Evolutionary conservation across 2,329 filamentous ascomycete genomes (phyloP).

Genomic region (Orbilia javanica): DNA sequence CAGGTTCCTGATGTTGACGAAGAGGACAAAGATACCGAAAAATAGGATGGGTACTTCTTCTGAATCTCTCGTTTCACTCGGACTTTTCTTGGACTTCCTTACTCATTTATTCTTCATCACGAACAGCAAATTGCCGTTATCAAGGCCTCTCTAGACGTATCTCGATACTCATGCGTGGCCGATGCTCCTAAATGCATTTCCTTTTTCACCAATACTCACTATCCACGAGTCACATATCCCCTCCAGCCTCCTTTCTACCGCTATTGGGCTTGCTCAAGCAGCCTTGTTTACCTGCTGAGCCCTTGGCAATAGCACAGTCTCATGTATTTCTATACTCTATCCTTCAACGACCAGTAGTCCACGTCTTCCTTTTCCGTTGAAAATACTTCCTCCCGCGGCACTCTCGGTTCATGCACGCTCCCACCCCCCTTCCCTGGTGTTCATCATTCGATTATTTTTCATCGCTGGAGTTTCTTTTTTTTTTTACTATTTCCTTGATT

Average conservation of each 20-base stretch:
- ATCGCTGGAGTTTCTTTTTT: slow-evolving; percentile 39
- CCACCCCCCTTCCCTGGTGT: slow-evolving; percentile 14
- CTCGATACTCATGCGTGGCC: not conserved
- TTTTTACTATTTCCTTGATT: slow-evolving; percentile 34
- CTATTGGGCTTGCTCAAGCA: not conserved
- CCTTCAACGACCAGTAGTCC: not conserved
- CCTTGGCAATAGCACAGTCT: not conserved
- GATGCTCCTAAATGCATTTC: not conserved
- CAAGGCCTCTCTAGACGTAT: not conserved
- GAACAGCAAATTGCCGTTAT: not conserved
- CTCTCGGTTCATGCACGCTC: not conserved
- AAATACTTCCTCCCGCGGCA: not conserved
- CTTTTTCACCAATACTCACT: not conserved
- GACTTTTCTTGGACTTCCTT: not conserved
- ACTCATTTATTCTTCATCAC: not conserved
- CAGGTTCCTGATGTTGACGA: slow-evolving; percentile 46
- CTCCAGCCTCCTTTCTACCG: too few relatives aligned
- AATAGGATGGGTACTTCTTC: slow-evolving; percentile 34
- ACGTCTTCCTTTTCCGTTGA: not conserved
- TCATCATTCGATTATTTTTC: slow-evolving; percentile 16
- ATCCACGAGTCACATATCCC: slow-evolving; percentile 15
- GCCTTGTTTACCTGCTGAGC: not conserved
- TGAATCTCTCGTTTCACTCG: slow-evolving; percentile 5
- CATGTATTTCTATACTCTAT: slow-evolving; percentile 1
- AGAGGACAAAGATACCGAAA: slow-evolving; percentile 51